Evolutionary conservation across 1,139 yeast species (phyloP).

Genomic region (Dujonia santamariae): DNA sequence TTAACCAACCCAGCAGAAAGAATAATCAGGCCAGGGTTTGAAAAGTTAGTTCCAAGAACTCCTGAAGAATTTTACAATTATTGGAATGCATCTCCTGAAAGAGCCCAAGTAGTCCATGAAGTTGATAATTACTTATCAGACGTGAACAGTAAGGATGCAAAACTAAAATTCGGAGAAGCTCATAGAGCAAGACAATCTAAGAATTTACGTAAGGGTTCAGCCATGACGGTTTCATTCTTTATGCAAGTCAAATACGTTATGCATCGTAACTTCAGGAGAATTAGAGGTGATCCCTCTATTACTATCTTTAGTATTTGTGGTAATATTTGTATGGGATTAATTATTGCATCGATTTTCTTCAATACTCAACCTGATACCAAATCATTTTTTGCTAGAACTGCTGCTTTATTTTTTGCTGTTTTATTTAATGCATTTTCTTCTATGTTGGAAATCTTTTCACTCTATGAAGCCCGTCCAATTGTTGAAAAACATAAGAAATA

Average conservation of each 20-base stretch:
- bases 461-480: slow-evolving; percentile 71
- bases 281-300: slow-evolving; percentile 64
- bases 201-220: slow-evolving; percentile 48
- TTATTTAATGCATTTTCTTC: slow-evolving; percentile 76
- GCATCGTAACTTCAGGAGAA: slow-evolving; percentile 60
- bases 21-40: slow-evolving; percentile 47
- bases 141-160: slow-evolving; percentile 16
- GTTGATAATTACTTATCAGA: slow-evolving; percentile 18
- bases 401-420: slow-evolving; percentile 74
- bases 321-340: slow-evolving; percentile 64
- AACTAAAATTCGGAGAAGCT: slow-evolving; percentile 40
- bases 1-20: slow-evolving; percentile 75
- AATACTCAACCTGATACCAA: slow-evolving; percentile 41
- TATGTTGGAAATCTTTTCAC: slow-evolving; percentile 65
- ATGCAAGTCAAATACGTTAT: slow-evolving; percentile 65
- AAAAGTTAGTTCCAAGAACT: slow-evolving; percentile 25
- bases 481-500: slow-evolving; percentile 77
- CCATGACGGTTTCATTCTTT: slow-evolving; percentile 62
- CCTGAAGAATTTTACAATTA: slow-evolving; percentile 22
- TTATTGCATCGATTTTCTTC: slow-evolving; percentile 74
- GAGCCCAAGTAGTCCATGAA: slow-evolving; percentile 12
- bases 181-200: slow-evolving; percentile 60
- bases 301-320: slow-evolving; percentile 58
- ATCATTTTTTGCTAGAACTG: slow-evolving; percentile 66
- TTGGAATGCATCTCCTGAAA: slow-evolving; percentile 25